Base-by-base conservation (phyloP, 2,329 filamentous ascomycete genomes). In the Sporothrix mexicana region DNA sequence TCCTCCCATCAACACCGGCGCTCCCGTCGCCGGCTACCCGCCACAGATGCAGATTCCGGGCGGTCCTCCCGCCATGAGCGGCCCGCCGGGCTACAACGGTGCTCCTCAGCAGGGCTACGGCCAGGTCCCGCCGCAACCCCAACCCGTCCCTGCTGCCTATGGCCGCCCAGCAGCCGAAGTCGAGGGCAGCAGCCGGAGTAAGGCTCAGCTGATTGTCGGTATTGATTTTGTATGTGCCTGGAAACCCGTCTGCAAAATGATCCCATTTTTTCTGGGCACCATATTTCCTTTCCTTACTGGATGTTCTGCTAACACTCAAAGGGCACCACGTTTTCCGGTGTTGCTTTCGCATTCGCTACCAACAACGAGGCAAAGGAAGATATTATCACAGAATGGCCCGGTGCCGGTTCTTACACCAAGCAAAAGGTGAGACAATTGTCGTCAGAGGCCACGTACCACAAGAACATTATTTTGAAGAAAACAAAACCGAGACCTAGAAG, bases 311-410 rank as follows among this genome's bases (percentile, higher is more conserved):
- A 30, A 70, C 73, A 23, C 4, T 15, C 9, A 5, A 17, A 97
- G 94, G 94, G 96, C 77, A 99, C 96, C 20, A 99, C 96, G 5
- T 99, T 98, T 82, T 98, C 96, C 2, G 96, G 96, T 81, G 95
- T 98, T 75, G 96, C 96, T 49, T 98, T 97, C 81, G 95, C 95
- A 45, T 99, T 98, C 83, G 95, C 95, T 74, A 98, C 95, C 74
- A 98, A 98, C 84, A 97, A 95, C 77, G 95, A 98, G 83, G 94
- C 95, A 74, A 97, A 97, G 82, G 96, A 98, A 83, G 95, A 98
- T 82, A 98, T 98, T 78, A 99, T 99, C 78, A 97, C 95, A 75
- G 96, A 99, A 84, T 99, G 96, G 96, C 96, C 96, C 36, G 96
- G 96, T 77, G 95, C 96, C 49, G 96, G 96, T 77, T 98, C 96